phyloP scores from a whole-genome alignment of 2,329 filamentous ascomycete genomes.

The Allantophomopsis cytisporea region DNA sequence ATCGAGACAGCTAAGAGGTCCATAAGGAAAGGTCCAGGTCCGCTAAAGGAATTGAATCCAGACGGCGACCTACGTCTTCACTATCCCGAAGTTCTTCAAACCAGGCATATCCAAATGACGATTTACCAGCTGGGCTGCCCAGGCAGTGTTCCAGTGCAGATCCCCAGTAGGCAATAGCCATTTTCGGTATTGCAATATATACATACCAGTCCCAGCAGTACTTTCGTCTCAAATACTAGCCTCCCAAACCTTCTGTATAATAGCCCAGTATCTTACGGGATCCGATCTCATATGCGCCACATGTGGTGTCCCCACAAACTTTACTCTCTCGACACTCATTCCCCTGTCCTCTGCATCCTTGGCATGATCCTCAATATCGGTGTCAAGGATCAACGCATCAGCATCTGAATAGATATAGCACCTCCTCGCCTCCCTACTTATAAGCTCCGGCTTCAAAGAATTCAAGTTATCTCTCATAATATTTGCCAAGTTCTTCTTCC shows the following conservation, averaged over 20 bases:
- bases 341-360: constrained; percentile 4
- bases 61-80: too few relatives aligned
- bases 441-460: constrained; percentile 1
- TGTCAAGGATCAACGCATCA: constrained; percentile 6
- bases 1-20: too few relatives aligned
- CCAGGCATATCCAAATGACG: too few relatives aligned
- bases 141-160: too few relatives aligned
- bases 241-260: constrained; percentile 5
- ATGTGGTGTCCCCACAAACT: constrained; percentile 6
- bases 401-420: constrained; percentile 10
- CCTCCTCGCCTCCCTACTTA: constrained; percentile 5
- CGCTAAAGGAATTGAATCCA: too few relatives aligned
- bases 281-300: constrained; percentile 8
- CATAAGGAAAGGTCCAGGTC: too few relatives aligned
- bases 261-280: constrained; percentile 8
- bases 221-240: too few relatives aligned
- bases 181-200: too few relatives aligned
- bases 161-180: too few relatives aligned
- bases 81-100: too few relatives aligned
- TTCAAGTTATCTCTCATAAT: not conserved
- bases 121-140: too few relatives aligned
- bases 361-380: constrained; percentile 8
- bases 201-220: too few relatives aligned
- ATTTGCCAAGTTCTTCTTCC: constrained; percentile 1
- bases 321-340: constrained; percentile 3